Percentiles rank a stretch among this genome's conserved stretches.
phyloP scores from a whole-genome alignment of 2,329 filamentous ascomycete genomes.

The Helotiales sp. region DNA sequence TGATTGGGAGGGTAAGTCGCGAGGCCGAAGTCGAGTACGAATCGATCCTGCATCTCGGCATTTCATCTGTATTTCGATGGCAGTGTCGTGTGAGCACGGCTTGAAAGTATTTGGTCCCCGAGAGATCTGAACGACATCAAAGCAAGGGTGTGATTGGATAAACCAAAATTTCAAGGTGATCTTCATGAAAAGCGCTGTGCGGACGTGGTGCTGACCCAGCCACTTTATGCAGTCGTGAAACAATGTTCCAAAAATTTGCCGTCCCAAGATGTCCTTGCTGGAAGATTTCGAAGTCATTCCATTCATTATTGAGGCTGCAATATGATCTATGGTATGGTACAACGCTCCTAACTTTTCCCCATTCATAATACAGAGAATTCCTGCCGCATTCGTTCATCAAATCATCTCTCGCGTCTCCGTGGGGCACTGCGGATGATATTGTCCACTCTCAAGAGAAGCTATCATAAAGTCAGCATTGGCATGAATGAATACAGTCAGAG shows the following conservation, averaged over 20 bases:
- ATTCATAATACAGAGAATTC: conserved; percentile 41
- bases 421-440: conserved; percentile 97
- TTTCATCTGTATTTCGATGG: not conserved
- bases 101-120: not conserved
- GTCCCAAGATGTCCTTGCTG: not conserved
- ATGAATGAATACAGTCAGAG: conserved; percentile 5
- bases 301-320: conserved; percentile 41
- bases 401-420: conserved; percentile 78
- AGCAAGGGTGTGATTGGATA: not conserved
- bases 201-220: conserved; percentile 11
- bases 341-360: conserved; percentile 35
- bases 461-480: conserved; percentile 41
- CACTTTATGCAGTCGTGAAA: not conserved
- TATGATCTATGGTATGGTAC: conserved; percentile 46
- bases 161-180: not conserved
- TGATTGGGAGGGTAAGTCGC: not conserved
- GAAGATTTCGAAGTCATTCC: conserved; percentile 31
- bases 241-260: conserved; percentile 8
- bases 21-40: not conserved
- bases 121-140: not conserved
- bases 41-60: not conserved
- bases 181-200: not conserved
- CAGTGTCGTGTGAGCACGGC: not conserved
- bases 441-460: conserved; percentile 92
- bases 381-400: conserved; percentile 27